phyloP scores from a whole-genome alignment of 2,329 filamentous ascomycete species.

The Fulvia fulva region DNA sequence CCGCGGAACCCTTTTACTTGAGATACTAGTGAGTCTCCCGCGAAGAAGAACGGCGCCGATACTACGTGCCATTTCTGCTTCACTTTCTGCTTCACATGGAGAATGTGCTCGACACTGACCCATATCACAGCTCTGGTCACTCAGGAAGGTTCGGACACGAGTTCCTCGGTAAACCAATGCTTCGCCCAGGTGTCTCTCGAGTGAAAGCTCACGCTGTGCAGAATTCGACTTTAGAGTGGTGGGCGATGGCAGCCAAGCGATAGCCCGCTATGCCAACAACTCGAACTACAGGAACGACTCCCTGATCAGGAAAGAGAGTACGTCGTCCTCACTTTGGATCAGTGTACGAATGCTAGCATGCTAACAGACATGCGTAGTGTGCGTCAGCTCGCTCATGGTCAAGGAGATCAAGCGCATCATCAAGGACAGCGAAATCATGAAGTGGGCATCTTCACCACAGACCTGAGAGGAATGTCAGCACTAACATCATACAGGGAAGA shows the following conservation, averaged over 20 bases:
- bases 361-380: conserved; percentile 67
- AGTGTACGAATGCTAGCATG: background rate
- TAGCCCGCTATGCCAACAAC: conserved; percentile 97
- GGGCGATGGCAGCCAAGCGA: conserved; percentile 87
- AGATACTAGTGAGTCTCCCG: conserved; percentile 82
- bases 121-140: conserved; percentile 75
- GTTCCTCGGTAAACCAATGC: conserved; percentile 69
- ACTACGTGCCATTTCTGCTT: too few species aligned
- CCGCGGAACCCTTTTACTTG: conserved; percentile 83
- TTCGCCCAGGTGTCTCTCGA: background rate
- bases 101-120: conserved; percentile 9
- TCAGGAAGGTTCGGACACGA: conserved; percentile 97
- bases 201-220: conserved; percentile 37
- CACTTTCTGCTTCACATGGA: background rate
- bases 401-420: conserved; percentile 96
- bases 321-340: conserved; percentile 33
- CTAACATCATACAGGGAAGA: conserved; percentile 67
- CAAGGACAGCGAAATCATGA: conserved; percentile 94
- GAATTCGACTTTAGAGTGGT: conserved; percentile 96
- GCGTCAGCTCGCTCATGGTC: conserved; percentile 83
- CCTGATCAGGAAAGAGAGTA: conserved; percentile 98
- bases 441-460: conserved; percentile 67
- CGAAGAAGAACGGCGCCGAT: background rate
- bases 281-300: conserved; percentile 99
- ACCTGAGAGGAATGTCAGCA: too few species aligned